A percentile compares a stretch with the other conserved stretches of the same genome.
Conservation (phyloP, 257 asterid genomes). For the Perilla frutescens region DNA sequence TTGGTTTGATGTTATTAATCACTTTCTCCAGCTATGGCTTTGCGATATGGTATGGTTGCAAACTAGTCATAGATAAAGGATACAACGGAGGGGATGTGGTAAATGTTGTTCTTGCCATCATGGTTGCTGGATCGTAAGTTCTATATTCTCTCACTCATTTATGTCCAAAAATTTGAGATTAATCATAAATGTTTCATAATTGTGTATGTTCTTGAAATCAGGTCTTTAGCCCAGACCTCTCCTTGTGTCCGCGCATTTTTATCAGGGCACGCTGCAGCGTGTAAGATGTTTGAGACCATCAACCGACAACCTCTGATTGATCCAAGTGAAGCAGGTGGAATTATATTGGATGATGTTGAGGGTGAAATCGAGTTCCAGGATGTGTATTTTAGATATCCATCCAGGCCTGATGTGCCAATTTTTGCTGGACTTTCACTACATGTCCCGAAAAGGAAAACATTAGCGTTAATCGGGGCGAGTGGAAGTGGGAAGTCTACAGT, state of each 20-base stretch:
- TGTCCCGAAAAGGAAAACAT: conserved; percentile 56
- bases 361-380: conserved; percentile 75
- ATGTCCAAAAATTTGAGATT: not conserved
- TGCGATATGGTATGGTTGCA: conserved; percentile 69
- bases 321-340: conserved; percentile 53
- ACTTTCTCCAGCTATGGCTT: conserved; percentile 57
- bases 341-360: conserved; percentile 48
- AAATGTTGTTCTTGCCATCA: conserved; percentile 58
- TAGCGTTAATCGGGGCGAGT: conserved; percentile 85
- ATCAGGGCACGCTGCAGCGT: conserved; percentile 70
- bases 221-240: conserved; percentile 68
- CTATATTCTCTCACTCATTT: not conserved
- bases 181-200: not conserved
- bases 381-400: conserved; percentile 67
- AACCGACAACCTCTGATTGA: conserved; percentile 58
- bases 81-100: conserved; percentile 57
- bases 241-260: conserved; percentile 66
- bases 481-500: conserved; percentile 89
- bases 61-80: conserved; percentile 52
- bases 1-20: conserved; percentile 49
- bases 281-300: conserved; percentile 66
- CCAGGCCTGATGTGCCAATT: conserved; percentile 79
- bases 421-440: conserved; percentile 62
- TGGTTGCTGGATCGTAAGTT: conserved; percentile 75
- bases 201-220: conserved; percentile 27